Evolutionary conservation across 2,329 filamentous ascomycete genomes (phyloP), one percentile per base, ranked within the genome.

Genomic region (Ophiosphaerella narmari): DNA sequence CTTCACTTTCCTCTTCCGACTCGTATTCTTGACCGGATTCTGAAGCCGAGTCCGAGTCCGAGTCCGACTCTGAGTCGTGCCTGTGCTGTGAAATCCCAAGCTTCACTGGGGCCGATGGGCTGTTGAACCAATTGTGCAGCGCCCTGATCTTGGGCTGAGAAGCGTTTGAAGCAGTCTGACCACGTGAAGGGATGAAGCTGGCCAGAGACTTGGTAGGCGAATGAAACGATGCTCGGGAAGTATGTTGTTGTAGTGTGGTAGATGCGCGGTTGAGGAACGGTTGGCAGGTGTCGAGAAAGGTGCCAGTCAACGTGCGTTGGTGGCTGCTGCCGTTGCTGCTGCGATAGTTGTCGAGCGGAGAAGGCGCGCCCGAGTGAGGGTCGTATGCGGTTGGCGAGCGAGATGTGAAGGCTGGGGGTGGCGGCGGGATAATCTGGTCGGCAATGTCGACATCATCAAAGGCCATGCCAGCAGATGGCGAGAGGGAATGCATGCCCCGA

Each of bases 81-180:
- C 64, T 60, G 7, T 54, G 56, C 43, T 60, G 59, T 8, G 63
- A 40, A 16, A 79, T 62, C 35, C 74, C 74, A 35, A 81, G 67
- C 54, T 74, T 77, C 38, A 80, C 74, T n/a, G 78, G 75, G 33
- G 78, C 75, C 23, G 78, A 81, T 42, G 77, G 74, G 33, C 80
- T 80, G 61, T 77, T 78, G 64, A 83, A 83, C 78, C 80, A 81
- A 55, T 76, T 76, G 43, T 77, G 75, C 32, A 82, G 57, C 2
- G 63, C 63, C 33, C 60, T 55, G 46, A 70, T 61, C 53, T 68
- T 70, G 29, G 68, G 67, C 48, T 68, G 67, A 43, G 58, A 63
- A 14, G 67, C 66, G 47, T 59, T 66, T 11, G 67, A 65, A 42
- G 70, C 67, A 35, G 68, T 53, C 5, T 59, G 45, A 49, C 53